A percentile compares a stretch with the other conserved stretches of the same genome.
Evolutionary conservation across 345 rosid genomes (phyloP).

Genomic region (Syzygium oleosum): DNA sequence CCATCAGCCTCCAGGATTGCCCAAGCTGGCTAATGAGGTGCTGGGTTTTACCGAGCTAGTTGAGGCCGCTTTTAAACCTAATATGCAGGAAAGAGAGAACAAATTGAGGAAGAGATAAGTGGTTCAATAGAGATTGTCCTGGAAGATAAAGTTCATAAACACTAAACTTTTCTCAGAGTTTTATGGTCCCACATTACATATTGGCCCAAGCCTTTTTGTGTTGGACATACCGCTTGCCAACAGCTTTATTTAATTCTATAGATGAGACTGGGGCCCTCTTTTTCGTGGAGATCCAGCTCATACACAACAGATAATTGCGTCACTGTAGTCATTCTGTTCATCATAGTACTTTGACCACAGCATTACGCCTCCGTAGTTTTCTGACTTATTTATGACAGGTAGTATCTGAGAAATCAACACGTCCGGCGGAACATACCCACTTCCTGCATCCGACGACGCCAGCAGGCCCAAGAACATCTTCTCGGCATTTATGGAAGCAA

Average conservation of each 20-base stretch:
- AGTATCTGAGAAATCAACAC: slow-evolving; percentile 29
- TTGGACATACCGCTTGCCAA: neutral
- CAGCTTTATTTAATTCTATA: neutral
- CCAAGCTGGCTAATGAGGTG: neutral
- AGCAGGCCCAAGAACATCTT: slow-evolving; percentile 45
- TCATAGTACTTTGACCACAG: slow-evolving; percentile 53
- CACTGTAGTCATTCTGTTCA: slow-evolving; percentile 33
- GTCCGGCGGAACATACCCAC: slow-evolving; percentile 40
- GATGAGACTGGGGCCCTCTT: neutral
- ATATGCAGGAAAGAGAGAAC: neutral
- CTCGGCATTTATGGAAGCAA: slow-evolving; percentile 16
- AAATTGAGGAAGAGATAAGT: neutral
- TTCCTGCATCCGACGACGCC: slow-evolving; percentile 43
- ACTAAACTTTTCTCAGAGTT: neutral
- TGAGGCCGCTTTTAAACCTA: neutral
- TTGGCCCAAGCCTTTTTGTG: neutral
- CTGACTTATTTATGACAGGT: slow-evolving; percentile 29
- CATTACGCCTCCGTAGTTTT: slow-evolving; percentile 53
- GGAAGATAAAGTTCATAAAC: neutral
- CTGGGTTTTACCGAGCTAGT: neutral
- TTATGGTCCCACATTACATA: neutral
- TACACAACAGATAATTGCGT: slow-evolving; percentile 24
- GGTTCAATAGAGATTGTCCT: neutral
- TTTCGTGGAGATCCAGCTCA: slow-evolving; percentile 6
- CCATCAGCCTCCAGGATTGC: neutral